These are phyloP conservation scores for Diversispora epigaea DNA, from an alignment of 192 early-diverging fungal genomes.

Conservation along the genomic window DNA sequence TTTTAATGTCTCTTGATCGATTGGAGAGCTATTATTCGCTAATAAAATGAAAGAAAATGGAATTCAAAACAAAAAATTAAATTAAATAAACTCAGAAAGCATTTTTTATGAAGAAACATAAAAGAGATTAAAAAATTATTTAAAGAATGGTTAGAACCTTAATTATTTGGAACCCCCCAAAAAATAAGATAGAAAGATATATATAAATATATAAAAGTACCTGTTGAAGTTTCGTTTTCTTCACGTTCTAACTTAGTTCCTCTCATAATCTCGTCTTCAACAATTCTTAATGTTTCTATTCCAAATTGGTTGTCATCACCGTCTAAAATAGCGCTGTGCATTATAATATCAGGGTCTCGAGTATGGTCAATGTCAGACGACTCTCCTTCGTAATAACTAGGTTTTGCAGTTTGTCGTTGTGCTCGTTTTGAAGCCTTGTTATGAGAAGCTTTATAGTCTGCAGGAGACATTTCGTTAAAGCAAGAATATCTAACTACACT, in stretches of 20 bases:
- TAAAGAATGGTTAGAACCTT: too few species aligned
- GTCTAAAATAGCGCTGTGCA: background rate
- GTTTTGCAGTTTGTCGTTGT: constrained; percentile 21
- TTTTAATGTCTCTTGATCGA: constrained; percentile 40
- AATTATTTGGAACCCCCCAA: too few species aligned
- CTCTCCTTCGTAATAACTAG: constrained; percentile 19
- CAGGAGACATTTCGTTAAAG: background rate
- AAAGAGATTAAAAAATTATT: too few species aligned
- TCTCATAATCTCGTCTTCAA: constrained; percentile 1
- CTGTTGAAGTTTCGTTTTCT: constrained; percentile 35
- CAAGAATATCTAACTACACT: background rate
- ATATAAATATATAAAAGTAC: too few species aligned
- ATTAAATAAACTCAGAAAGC: too few species aligned
- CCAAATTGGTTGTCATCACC: constrained; percentile 2
- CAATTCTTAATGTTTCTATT: constrained; percentile 8
- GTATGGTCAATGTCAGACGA: constrained; percentile 9
- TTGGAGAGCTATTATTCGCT: background rate
- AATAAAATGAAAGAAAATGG: too few species aligned
- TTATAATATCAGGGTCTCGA: constrained; percentile 12
- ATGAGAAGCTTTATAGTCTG: background rate
- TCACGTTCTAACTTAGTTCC: constrained; percentile 11
- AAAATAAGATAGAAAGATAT: background rate
- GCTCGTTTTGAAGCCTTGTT: constrained; percentile 12
- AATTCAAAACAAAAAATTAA: background rate
- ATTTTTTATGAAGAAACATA: too few species aligned